Conservation (phyloP, 116 monocot species). For the Zostera marina region DNA sequence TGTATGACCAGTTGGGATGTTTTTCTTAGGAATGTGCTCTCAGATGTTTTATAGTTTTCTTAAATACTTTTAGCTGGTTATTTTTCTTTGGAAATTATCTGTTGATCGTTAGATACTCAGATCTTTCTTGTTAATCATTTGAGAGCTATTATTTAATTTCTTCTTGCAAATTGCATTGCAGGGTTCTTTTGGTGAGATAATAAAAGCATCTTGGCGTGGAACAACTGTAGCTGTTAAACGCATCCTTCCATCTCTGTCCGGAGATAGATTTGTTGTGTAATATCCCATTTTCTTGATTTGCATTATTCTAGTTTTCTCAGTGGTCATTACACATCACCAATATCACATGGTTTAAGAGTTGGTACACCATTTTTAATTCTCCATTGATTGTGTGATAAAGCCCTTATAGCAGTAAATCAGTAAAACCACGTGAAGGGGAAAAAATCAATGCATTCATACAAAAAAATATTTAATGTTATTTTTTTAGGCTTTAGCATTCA, state of each 20-base stretch:
- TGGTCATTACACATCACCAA: neutral
- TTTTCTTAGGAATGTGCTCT: too few relatives aligned
- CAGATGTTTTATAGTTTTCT: too few relatives aligned
- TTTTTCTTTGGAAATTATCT: neutral
- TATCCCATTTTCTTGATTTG: neutral
- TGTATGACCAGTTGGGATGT: too few relatives aligned
- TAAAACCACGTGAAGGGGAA: neutral
- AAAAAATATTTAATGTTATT: too few relatives aligned
- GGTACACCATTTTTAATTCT: neutral
- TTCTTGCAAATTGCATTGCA: neutral
- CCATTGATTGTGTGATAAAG: neutral
- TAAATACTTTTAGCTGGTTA: neutral
- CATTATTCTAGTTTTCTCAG: neutral
- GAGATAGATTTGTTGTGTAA: conserved; percentile 75
- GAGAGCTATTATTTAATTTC: neutral
- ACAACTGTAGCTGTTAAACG: conserved; percentile 91
- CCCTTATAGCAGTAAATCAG: neutral
- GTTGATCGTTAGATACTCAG: neutral
- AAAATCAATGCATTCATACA: neutral
- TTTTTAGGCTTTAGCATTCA: too few relatives aligned
- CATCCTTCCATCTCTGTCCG: conserved; percentile 86
- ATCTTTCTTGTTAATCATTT: neutral
- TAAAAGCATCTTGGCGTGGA: conserved; percentile 89
- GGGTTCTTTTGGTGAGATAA: conserved; percentile 97
- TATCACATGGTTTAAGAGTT: neutral